Evolutionary conservation across 1,284 basidiomycete genomes (phyloP).

Genomic region (Clitocybe nebularis): DNA sequence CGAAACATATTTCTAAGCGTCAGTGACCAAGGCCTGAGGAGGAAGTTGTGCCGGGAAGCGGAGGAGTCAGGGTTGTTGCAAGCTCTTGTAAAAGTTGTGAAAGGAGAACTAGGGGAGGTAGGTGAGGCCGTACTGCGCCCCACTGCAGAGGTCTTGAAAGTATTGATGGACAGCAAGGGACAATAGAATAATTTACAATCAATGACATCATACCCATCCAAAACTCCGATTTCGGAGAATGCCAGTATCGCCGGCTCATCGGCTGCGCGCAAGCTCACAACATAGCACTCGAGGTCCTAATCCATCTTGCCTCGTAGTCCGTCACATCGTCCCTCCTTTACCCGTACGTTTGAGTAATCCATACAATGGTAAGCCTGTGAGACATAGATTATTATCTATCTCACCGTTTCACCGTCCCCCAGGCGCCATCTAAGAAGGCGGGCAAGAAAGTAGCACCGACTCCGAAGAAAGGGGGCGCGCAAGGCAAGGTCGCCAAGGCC

Average conservation of each 20-base stretch:
- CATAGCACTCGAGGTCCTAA: too few relatives aligned
- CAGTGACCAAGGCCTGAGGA: constrained; percentile 32
- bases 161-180: constrained; percentile 16
- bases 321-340: too few relatives aligned
- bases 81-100: constrained; percentile 46
- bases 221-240: not conserved
- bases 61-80: constrained; percentile 45
- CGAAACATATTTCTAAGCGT: constrained; percentile 57
- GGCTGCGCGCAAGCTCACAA: not conserved
- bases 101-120: constrained; percentile 26
- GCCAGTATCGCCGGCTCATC: not conserved
- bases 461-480: constrained; percentile 59
- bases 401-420: not conserved
- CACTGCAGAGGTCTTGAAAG: constrained; percentile 25
- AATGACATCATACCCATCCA: too few relatives aligned
- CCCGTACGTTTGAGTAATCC: too few relatives aligned
- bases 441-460: constrained; percentile 76
- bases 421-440: constrained; percentile 91
- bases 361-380: constrained; percentile 18
- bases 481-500: constrained; percentile 80
- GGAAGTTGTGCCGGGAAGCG: constrained; percentile 44
- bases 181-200: too few relatives aligned
- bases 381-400: not conserved
- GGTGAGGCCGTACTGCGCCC: constrained; percentile 23
- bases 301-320: too few relatives aligned